These are phyloP conservation scores for Ogataea angusta DNA, from an alignment of 805 yeast species.

Conservation along the genomic window DNA sequence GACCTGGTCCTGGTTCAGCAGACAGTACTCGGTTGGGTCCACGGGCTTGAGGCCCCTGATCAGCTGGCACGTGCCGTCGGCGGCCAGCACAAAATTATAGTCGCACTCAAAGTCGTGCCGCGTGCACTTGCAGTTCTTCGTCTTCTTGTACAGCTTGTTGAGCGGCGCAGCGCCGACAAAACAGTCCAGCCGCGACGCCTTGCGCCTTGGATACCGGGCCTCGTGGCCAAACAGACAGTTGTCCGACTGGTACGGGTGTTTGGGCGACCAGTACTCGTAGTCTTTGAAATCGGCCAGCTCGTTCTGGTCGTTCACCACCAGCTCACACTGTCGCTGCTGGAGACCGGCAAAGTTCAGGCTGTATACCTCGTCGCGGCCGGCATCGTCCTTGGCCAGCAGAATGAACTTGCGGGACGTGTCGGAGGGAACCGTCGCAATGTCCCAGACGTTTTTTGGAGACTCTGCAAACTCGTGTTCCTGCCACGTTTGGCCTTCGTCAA, in stretches of 20 bases:
- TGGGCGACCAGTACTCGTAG: conserved; percentile 62
- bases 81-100: conserved; percentile 66
- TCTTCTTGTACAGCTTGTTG: conserved; percentile 50
- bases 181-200: conserved; percentile 56
- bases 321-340: conserved; percentile 52
- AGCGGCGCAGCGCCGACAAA: conserved; percentile 67
- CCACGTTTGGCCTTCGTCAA: conserved; percentile 84
- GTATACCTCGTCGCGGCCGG: conserved; percentile 31
- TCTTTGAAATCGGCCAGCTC: conserved; percentile 41
- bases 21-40: conserved; percentile 61
- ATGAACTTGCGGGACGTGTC: conserved; percentile 83
- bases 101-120: conserved; percentile 93
- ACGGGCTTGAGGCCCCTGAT: conserved; percentile 71
- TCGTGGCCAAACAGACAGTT: conserved; percentile 73
- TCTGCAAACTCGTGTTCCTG: conserved; percentile 58
- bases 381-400: conserved; percentile 52
- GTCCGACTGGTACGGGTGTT: conserved; percentile 47
- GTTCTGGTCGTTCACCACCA: conserved; percentile 37
- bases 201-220: conserved; percentile 55
- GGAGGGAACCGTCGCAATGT: conserved; percentile 85
- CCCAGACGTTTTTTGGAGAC: conserved; percentile 53
- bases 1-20: conserved; percentile 45
- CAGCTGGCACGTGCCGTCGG: conserved; percentile 81
- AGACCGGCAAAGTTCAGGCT: conserved; percentile 57
- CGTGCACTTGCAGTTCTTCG: conserved; percentile 76